Base-by-base conservation (phyloP, 768 basidiomycete genomes). In the Leccinum subgranulosum region DNA sequence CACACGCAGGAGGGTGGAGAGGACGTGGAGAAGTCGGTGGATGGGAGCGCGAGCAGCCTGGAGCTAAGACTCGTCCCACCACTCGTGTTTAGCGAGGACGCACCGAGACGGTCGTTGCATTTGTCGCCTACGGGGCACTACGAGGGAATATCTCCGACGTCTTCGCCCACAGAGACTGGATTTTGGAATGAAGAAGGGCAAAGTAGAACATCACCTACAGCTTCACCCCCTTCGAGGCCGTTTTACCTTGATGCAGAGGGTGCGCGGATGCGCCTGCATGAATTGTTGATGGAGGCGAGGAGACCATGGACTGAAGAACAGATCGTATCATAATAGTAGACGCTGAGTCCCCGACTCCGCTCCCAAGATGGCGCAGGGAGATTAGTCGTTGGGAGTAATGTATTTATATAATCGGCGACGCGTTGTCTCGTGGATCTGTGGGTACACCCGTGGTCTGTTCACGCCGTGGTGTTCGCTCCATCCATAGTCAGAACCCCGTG, bases 121-220 rank as follows among this genome's bases (percentile, higher is more conserved):
- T 53, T 62, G 11, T 67, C 60, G 33, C 56, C 53, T 4, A 50
- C 60, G n/a, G 59, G 65, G 48, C 62, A 67, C 49, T 69, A 70
- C 15, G 52, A 51, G n/a, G 33, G 50, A 36, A 47, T 31, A 15
- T 55, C 54, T 12, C 27, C 57, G 10, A 33, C 31, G 33, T 51
- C 53, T n/a, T 52, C 49, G 2, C 27, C 41, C 9, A 21, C 19
- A 36, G 33, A 41, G 19, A 5, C 15, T 41, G 33, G 9, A 8
- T 23, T 19, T 28, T 36, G 49, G 64, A 17, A 53, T 10, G 47
- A 53, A 45, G 54, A 34, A 33, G 19, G 23, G 33, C 33, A 31
- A 29, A 25, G 54, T n/a, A 39, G 48, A 23, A 41, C 17, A 3
- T 52, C 54, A 5, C 31, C 33, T 25, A 19, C 5, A 6, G 23